Percentiles rank a stretch among this genome's conserved stretches.
These are phyloP conservation scores for Blastobotrys arbuscula DNA, from an alignment of 1,139 yeast genomes.

Conservation along the genomic window DNA sequence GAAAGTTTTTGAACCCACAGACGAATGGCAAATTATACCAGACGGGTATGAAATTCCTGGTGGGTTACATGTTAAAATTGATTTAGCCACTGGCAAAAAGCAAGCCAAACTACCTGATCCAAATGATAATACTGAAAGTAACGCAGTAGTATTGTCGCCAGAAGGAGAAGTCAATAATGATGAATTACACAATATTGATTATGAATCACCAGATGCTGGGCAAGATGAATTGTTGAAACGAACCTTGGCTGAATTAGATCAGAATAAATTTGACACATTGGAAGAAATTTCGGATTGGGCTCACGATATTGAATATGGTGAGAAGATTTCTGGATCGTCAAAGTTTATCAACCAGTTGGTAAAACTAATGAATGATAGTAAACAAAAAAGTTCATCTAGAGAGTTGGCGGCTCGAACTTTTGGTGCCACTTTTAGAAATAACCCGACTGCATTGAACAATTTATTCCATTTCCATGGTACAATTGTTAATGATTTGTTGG, in stretches of 20 bases:
- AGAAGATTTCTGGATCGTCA: conserved; percentile 30
- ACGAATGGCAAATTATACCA: conserved; percentile 62
- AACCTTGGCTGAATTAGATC: not conserved
- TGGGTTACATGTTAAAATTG: conserved; percentile 69
- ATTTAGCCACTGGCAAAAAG: conserved; percentile 59
- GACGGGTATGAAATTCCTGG: conserved; percentile 65
- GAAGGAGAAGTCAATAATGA: not conserved
- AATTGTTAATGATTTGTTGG: conserved; percentile 16
- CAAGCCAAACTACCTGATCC: conserved; percentile 49
- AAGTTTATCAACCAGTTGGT: conserved; percentile 18
- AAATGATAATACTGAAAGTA: conserved; percentile 17
- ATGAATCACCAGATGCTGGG: not conserved
- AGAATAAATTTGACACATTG: conserved; percentile 23
- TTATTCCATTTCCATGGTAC: conserved; percentile 15
- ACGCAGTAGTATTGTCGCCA: conserved; percentile 9
- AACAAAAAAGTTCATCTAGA: conserved; percentile 20
- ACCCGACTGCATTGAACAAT: conserved; percentile 53
- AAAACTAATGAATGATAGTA: conserved; percentile 21
- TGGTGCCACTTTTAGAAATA: conserved; percentile 54
- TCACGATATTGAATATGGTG: conserved; percentile 63
- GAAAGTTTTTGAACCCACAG: conserved; percentile 49
- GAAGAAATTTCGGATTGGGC: conserved; percentile 52
- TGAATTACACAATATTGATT: not conserved
- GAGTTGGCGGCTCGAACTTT: conserved; percentile 33
- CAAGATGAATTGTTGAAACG: conserved; percentile 11